Conservation (phyloP, 2,329 filamentous ascomycete genomes). For the Teratosphaeria zuluensis region DNA sequence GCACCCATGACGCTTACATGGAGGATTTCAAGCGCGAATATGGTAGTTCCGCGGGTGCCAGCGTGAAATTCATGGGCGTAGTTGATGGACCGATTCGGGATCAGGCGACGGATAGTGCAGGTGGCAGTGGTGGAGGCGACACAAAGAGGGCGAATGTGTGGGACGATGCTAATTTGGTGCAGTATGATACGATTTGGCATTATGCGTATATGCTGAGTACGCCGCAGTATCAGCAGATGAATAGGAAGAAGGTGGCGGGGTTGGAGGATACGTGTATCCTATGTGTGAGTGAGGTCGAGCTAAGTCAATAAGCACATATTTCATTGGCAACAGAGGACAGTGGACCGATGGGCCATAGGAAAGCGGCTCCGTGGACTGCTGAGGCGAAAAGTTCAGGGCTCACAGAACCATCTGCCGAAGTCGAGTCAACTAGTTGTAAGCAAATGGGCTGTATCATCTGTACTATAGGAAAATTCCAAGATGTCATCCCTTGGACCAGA, state of each 20-base stretch:
- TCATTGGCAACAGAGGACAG: too few relatives aligned
- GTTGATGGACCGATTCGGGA: slow-evolving; percentile 1
- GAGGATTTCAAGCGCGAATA: slow-evolving; percentile 9
- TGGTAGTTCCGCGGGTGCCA: slow-evolving; percentile 9
- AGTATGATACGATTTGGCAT: slow-evolving; percentile 13
- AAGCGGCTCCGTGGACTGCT: too few relatives aligned
- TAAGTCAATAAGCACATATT: not conserved
- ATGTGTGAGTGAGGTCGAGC: slow-evolving; percentile 9
- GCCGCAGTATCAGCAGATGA: slow-evolving; percentile 8
- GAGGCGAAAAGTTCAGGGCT: too few relatives aligned
- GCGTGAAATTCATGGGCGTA: slow-evolving; percentile 10
- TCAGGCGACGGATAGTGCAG: not conserved
- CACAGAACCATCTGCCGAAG: too few relatives aligned
- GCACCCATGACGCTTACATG: slow-evolving; percentile 11
- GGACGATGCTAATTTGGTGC: slow-evolving; percentile 11
- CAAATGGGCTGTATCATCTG: too few relatives aligned
- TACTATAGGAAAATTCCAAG: too few relatives aligned
- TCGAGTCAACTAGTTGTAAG: too few relatives aligned
- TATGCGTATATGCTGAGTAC: slow-evolving; percentile 13
- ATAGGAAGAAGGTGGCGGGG: slow-evolving; percentile 9
- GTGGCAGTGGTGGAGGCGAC: not conserved
- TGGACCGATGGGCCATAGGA: too few relatives aligned
- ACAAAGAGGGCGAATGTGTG: not conserved
- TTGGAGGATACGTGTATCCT: slow-evolving; percentile 13
- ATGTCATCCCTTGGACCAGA: too few relatives aligned